Base-by-base conservation (phyloP, 1,284 basidiomycete species). In the Vanrija sp. region DNA sequence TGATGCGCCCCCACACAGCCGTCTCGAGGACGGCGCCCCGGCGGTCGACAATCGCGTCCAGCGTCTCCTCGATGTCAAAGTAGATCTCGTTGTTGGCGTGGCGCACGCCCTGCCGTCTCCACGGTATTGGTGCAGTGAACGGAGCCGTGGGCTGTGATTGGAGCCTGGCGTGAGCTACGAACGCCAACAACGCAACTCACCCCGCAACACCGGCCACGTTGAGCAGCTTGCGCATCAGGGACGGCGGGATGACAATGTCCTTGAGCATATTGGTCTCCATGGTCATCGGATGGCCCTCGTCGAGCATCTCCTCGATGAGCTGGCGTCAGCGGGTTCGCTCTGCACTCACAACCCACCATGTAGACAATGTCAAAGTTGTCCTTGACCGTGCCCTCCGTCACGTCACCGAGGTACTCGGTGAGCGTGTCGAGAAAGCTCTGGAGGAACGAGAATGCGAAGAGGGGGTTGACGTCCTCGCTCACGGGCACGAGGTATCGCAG, bases 361-460 rank as follows among this genome's bases (percentile, higher is more conserved):
- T 97, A 96, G 10, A 97, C 91, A 41, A 92, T 85, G 68, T 97
- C 94, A 76, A 97, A 96, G 75, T 96, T 92, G 60, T 97, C 92
- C 65, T 86, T 89, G 64, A 97, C 78, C 1, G 84, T 87, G 7
- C 85, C 83, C 19, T 84, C 82, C 10, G 84, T 84, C 18, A 85
- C 75, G 25, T 82, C 80, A 19, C 88, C 89, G 61, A 98, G 86
- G 72, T 98, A 98, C 57, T 95, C 90, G 45, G 82, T 79, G 37
- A 98, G 78, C 41, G 92, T 87, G 45, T 88, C 84, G 45, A 89
- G 78, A 66, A 97, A 92, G 0, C 86, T 84, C 66, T 88, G 84
- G 22, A 97, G 75, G 71, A 96, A 97, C 0, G 90, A 82, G 68
- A 97, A 91, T 3, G 88, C 91, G 50, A 93, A 85, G 23, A 95